Percentiles rank a stretch among this genome's conserved stretches.
These are phyloP conservation scores for Dalechampia spathulata DNA, from an alignment of 441 rosid genomes.

Conservation along the genomic window DNA sequence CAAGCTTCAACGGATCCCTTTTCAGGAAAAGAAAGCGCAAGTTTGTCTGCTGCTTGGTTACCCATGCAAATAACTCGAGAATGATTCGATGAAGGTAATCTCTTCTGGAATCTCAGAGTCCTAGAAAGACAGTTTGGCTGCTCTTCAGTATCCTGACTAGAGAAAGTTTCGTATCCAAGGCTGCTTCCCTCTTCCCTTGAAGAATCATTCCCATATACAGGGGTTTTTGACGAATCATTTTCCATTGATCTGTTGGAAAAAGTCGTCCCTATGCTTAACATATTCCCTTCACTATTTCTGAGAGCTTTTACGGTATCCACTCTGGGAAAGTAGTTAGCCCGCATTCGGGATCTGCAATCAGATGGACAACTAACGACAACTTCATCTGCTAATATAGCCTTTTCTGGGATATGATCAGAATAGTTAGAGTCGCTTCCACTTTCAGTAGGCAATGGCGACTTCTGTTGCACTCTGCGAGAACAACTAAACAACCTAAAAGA, in stretches of 20 bases:
- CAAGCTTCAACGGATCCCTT: slow-evolving; percentile 20
- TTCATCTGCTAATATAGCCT: slow-evolving; percentile 27
- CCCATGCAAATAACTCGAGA: slow-evolving; percentile 25
- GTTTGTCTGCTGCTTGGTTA: slow-evolving; percentile 31
- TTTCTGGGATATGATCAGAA: slow-evolving; percentile 38
- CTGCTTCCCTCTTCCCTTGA: slow-evolving; percentile 20
- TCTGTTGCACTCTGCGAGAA: slow-evolving; percentile 54
- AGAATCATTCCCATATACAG: slow-evolving; percentile 23
- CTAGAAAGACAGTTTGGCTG: slow-evolving; percentile 38
- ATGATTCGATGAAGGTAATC: slow-evolving; percentile 14
- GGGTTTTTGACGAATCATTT: slow-evolving; percentile 21
- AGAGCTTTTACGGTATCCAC: slow-evolving; percentile 39
- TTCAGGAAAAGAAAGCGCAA: slow-evolving; percentile 25
- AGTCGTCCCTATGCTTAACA: slow-evolving; percentile 43
- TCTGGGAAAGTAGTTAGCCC: slow-evolving; percentile 23
- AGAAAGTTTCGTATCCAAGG: slow-evolving; percentile 10
- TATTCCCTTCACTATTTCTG: slow-evolving; percentile 70
- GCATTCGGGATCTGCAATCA: slow-evolving; percentile 28
- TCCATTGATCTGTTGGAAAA: slow-evolving; percentile 33
- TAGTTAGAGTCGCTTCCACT: slow-evolving; percentile 34
- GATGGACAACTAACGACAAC: slow-evolving; percentile 26
- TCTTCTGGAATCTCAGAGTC: slow-evolving; percentile 28
- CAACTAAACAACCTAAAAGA: slow-evolving; percentile 67
- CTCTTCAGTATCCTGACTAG: slow-evolving; percentile 24
- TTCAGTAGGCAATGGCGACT: slow-evolving; percentile 31